phyloP scores from a whole-genome alignment of 805 yeast genomes.

The Kuraishia piskuri region DNA sequence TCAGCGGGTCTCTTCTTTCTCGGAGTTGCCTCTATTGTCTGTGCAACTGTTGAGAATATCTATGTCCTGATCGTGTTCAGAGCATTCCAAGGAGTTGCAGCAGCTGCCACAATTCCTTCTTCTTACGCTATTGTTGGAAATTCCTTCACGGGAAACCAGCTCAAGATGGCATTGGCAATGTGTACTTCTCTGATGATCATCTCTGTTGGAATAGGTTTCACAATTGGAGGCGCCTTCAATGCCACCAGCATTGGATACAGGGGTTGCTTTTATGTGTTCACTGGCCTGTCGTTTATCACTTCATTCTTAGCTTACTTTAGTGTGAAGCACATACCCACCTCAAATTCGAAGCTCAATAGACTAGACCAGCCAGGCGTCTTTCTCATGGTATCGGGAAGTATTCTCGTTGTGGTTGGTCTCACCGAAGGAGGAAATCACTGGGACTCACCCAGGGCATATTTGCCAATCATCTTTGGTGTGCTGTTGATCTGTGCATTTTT shows the following conservation, averaged over 20 bases:
- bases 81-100: conserved; percentile 29
- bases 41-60: conserved; percentile 26
- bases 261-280: conserved; percentile 28
- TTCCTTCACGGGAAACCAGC: conserved; percentile 18
- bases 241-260: conserved; percentile 27
- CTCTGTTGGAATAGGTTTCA: conserved; percentile 28
- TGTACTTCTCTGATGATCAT: conserved; percentile 19
- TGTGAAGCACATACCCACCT: conserved; percentile 18
- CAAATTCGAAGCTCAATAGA: conserved; percentile 11
- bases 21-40: conserved; percentile 19
- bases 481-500: conserved; percentile 13
- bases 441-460: conserved; percentile 25
- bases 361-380: conserved; percentile 24
- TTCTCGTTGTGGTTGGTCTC: conserved; percentile 27
- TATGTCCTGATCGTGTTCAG: conserved; percentile 25
- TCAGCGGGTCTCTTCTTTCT: conserved; percentile 14
- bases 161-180: conserved; percentile 18
- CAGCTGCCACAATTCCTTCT: conserved; percentile 25
- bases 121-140: conserved; percentile 24
- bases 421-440: conserved; percentile 30
- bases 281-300: conserved; percentile 19
- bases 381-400: conserved; percentile 21
- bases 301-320: conserved; percentile 18
- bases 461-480: conserved; percentile 24
- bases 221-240: conserved; percentile 38